Evolutionary conservation across 345 rosid genomes (phyloP), one percentile per base, ranked within the genome.

Genomic region (Geranium brycei): DNA sequence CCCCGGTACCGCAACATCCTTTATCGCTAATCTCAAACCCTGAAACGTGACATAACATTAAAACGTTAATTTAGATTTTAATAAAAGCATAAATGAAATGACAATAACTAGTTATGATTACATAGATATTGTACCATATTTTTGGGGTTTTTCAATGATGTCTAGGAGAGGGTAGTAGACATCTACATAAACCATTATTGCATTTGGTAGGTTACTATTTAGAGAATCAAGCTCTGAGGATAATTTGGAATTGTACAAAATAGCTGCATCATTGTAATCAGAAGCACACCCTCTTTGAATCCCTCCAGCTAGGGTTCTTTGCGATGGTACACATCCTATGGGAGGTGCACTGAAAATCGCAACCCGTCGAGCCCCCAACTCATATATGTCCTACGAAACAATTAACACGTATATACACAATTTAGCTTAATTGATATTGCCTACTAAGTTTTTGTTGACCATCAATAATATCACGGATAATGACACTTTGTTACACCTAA

Each of bases 261-360:
- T 14, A 0, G 84, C 82, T 17, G 78, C 79, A 57, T 68, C 51
- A 58, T 84, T 80, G 58, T 63, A 58, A 0, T 67, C 19, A n/a
- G 69, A 76, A 18, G 73, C 69, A 64, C 85, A 81, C 8, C 51
- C 64, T 19, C 78, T 51, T 7, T 4, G 30, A 17, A 15, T 10
- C 10, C 81, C 78, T 7, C 77, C 82, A 2, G 23, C 73, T 12
- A 73, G 2, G 15, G 80, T 78, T 72, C 86, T 76, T 3, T 73
- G 77, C 0, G 78, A 62, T 1, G 91, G 86, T 57, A 85, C 64
- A 55, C 88, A 85, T 19, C 91, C 91, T 14, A 83, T 17, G 13
- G 91, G 86, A 1, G 87, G 83, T 30, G 81, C 62, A 59, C 76
- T 64, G 1, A 85, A 71, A 0, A 83, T 71, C 10, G 60, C 79